These are phyloP conservation scores for Capillidium rhysosporum DNA, from an alignment of 371 early-diverging fungal species.

Conservation along the genomic window DNA sequence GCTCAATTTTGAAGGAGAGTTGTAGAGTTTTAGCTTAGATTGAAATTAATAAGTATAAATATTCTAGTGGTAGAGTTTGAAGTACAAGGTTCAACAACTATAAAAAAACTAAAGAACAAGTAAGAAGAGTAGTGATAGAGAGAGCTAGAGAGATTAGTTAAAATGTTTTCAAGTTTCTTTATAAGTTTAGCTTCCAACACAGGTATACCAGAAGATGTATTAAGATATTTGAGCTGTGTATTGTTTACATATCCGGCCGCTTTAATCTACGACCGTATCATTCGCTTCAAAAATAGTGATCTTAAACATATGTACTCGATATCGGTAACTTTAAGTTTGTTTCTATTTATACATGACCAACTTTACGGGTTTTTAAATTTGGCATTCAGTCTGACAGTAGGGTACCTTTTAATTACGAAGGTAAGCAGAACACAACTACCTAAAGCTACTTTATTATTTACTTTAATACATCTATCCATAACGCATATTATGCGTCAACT, in stretches of 20 bases:
- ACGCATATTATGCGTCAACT: slow-evolving; percentile 39
- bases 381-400: slow-evolving; percentile 21
- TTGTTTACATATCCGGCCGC: slow-evolving; percentile 16
- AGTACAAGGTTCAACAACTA: no score
- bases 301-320: slow-evolving; percentile 54
- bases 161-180: no score
- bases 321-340: slow-evolving; percentile 27
- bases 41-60: no score
- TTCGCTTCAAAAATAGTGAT: slow-evolving; percentile 21
- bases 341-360: slow-evolving; percentile 31
- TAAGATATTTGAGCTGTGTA: slow-evolving; percentile 15
- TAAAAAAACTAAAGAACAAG: no score
- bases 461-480: slow-evolving; percentile 45
- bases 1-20: no score
- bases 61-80: no score
- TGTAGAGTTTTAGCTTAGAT: no score
- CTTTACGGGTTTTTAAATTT: slow-evolving; percentile 39
- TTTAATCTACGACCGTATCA: slow-evolving; percentile 14
- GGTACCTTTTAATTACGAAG: slow-evolving; percentile 27
- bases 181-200: no score
- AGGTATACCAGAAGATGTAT: no score
- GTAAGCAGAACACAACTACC: slow-evolving; percentile 29
- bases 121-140: no score
- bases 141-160: no score
- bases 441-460: slow-evolving; percentile 35